Evolutionary conservation across 169 alveolate species (phyloP), one percentile per base, ranked within the genome.

Genomic region (Plasmodium coatneyi): DNA sequence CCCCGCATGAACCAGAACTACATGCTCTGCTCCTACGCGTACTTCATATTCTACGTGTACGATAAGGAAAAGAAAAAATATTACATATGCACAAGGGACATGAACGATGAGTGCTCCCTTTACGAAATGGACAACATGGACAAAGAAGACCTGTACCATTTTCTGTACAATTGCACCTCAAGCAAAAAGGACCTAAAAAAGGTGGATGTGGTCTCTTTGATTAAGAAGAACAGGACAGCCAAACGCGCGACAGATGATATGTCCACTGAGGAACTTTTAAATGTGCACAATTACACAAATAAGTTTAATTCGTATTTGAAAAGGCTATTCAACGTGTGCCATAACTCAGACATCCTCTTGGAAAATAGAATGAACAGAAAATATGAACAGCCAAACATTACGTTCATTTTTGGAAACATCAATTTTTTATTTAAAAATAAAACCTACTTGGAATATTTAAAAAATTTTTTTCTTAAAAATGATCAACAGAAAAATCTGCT

Each of bases 271-370:
- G 92, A 83, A 71, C 56, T 71, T 71, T 19, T 83, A 83, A 70
- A 83, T 83, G 80, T 60, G 28, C 28, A 28, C 46, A 83, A 70
- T 70, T 83, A 83, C 32, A 70, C 92, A 41, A 71, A 83, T 46
- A 76, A 52, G 7, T 86, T 86, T 86, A 86, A 70, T 49, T 74
- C 80, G 9, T 74, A 86, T 49, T 76, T 74, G 71, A 86, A 86
- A 39, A 86, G 39, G 34, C 41, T 86, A 74, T 49, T 49, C 80
- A 28, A 74, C n/a, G 7, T 86, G 36, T 34, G 60, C 60, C 60
- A 76, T 41, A 86, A 86, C 25, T 74, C 79, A 28, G 80, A 78
- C 22, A 78, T 14, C 6, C 46, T 76, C 5, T 9, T 86, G 66
- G 60, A 74, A 86, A 76, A 76, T n/a, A 30, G 32, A 49, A n/a